These are phyloP conservation scores for Dimocarpus longan DNA, from an alignment of 345 rosid genomes.

Conservation along the genomic window DNA sequence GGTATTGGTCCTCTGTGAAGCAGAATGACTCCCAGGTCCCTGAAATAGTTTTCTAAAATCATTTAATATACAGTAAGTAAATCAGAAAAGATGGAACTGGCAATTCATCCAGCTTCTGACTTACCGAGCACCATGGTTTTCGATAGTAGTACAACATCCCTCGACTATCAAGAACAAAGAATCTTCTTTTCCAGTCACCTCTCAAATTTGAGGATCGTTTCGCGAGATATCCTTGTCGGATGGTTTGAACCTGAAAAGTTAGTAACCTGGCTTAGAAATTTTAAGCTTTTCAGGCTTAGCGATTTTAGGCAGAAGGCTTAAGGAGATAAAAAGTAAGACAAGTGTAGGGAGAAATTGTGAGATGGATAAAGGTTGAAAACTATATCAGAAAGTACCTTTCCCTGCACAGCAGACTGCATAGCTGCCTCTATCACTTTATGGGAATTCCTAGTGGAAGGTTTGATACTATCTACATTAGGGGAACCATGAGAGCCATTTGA, in stretches of 20 bases:
- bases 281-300: background rate
- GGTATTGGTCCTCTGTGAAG: conserved; percentile 44
- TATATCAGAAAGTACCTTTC: conserved; percentile 50
- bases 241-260: conserved; percentile 65
- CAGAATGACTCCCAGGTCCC: conserved; percentile 62
- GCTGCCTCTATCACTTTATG: conserved; percentile 76
- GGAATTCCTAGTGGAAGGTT: conserved; percentile 51
- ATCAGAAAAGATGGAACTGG: conserved; percentile 8
- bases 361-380: background rate
- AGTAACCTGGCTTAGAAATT: background rate
- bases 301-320: conserved; percentile 1
- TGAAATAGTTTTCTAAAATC: conserved; percentile 30
- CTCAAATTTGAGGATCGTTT: conserved; percentile 87
- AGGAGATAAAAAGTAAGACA: background rate
- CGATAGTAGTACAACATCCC: conserved; percentile 87
- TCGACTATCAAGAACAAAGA: conserved; percentile 79
- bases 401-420: conserved; percentile 74
- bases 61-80: conserved; percentile 19
- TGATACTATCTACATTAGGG: conserved; percentile 44
- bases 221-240: conserved; percentile 78
- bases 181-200: conserved; percentile 84
- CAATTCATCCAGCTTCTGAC: conserved; percentile 25
- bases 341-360: background rate
- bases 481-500: conserved; percentile 33
- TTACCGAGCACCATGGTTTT: conserved; percentile 66